Evolutionary conservation across 2,329 filamentous ascomycete genomes (phyloP), one percentile per base, ranked within the genome.

Genomic region (Ceratocystis papillata): DNA sequence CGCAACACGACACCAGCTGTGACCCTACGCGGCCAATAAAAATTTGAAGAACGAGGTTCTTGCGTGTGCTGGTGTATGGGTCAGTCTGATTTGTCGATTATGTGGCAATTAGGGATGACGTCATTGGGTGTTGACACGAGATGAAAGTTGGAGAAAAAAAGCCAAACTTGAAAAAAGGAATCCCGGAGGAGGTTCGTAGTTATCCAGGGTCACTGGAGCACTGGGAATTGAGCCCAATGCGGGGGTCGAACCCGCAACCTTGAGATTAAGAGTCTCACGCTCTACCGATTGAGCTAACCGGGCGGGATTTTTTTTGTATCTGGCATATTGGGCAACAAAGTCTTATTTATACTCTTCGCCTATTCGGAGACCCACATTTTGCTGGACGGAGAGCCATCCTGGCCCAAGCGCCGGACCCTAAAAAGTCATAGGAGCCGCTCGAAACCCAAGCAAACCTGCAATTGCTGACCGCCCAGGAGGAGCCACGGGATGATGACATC

Each of bases 241-340:
- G 74, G 74, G 74, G 74, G 73, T 75, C 74, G 73, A 76, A 75
- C 75, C 74, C 74, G 73, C 74, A 75, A 73, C 74, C 74, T 76
- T 75, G 73, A 75, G 74, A 76, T 75, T 82, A 82, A 82, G 84
- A 86, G 84, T 86, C 83, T 85, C 80, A 86, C 83, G 83, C 83
- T 87, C 84, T 87, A 85, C 81, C 81, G 81, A 84, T 84, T 84
- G 81, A 84, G 82, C 81, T 84, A 84, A 78, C 80, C 79, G 76
- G 79, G 79, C 79, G 41, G 65, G 63, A 53, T 65, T 65, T 63
- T n/a, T n/a, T 46, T 3, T 2, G 30, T 0, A 2, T 3, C 7
- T 33, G 7, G 1, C 6, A 33, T 0, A 7, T 8, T 33, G 2
- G 1, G 1, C 1, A 8, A 7, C 7, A 33, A 8, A 8, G 5